These are phyloP conservation scores for Hondaea fermentalgiana DNA, from an alignment of 108 stramenopile species.

Conservation along the genomic window DNA sequence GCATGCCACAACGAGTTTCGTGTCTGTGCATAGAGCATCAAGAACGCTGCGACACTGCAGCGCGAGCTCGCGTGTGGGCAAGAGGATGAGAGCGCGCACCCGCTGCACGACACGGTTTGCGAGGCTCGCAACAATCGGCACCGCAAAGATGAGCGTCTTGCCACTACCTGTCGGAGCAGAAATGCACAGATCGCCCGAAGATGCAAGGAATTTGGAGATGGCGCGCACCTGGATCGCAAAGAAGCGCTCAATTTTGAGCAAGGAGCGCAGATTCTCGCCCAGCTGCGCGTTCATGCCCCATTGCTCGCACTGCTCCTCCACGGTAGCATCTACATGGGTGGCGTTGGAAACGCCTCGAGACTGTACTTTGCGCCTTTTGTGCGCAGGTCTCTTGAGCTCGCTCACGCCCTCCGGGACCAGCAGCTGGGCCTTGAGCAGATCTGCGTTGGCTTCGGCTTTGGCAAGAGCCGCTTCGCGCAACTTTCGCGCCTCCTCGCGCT, in stretches of 20 bases:
- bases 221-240: background rate
- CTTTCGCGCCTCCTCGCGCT: too few species aligned
- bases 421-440: background rate
- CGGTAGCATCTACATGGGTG: background rate
- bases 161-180: background rate
- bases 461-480: too few species aligned
- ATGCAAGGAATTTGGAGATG: background rate
- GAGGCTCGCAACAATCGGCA: background rate
- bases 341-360: background rate
- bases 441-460: too few species aligned
- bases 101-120: background rate
- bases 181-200: background rate
- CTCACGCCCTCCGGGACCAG: background rate
- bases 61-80: constrained; percentile 1
- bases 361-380: background rate
- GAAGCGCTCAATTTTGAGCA: background rate
- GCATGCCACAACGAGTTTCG: background rate
- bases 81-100: background rate
- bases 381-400: background rate
- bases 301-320: background rate
- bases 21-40: background rate
- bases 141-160: background rate
- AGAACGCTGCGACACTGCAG: background rate
- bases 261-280: background rate
- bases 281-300: background rate